Conservation (phyloP, 176 grass and related monocot genomes). For the Phoenix roebelenii region DNA sequence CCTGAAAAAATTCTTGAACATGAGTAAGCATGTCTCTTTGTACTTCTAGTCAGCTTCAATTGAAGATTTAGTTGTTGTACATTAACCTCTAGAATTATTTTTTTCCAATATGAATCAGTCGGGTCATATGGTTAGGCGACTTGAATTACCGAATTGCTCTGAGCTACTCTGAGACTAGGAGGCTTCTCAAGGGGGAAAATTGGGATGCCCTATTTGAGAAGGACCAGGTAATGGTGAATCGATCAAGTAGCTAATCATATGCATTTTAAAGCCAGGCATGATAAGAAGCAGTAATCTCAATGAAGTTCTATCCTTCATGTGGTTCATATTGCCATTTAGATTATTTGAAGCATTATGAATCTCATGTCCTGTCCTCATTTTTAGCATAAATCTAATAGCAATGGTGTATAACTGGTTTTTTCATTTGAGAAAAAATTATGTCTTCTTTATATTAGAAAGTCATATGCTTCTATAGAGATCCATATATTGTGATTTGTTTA, state of each 20-base stretch:
- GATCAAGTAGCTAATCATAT: too few species aligned
- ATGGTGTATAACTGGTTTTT: too few species aligned
- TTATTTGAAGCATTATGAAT: too few species aligned
- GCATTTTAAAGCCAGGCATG: too few species aligned
- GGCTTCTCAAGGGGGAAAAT: conserved; percentile 63
- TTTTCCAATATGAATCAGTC: conserved; percentile 28
- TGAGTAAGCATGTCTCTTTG: conserved; percentile 48
- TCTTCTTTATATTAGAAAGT: conserved; percentile 4
- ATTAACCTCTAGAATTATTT: not conserved
- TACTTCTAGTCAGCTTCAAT: not conserved
- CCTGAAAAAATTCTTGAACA: conserved; percentile 85
- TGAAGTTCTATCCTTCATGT: too few species aligned
- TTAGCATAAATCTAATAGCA: too few species aligned
- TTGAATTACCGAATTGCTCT: conserved; percentile 90
- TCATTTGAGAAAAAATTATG: not conserved
- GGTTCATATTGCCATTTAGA: too few species aligned
- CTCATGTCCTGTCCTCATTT: too few species aligned
- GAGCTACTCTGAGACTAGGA: conserved; percentile 67
- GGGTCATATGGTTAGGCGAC: conserved; percentile 73
- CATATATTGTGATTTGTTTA: not conserved
- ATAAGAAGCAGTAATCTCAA: too few species aligned
- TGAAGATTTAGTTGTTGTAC: not conserved
- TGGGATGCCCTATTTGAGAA: conserved; percentile 88
- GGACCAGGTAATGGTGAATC: conserved; percentile 48
- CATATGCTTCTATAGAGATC: not conserved